Evolutionary conservation across 2,329 filamentous ascomycete genomes (phyloP), one percentile per base, ranked within the genome.

Genomic region (Neodidymelliopsis sp.): DNA sequence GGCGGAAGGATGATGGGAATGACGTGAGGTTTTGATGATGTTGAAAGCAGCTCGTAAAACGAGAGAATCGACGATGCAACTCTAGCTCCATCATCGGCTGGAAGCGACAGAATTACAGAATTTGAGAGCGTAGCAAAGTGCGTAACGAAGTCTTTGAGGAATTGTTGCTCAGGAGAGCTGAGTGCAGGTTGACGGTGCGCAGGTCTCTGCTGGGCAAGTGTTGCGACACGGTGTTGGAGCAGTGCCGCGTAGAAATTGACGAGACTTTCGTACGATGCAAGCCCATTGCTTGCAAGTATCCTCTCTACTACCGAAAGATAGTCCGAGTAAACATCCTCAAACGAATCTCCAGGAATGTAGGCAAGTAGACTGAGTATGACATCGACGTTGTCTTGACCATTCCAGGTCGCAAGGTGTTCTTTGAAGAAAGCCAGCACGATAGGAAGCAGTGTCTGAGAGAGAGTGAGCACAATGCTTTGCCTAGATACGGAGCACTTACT

Each of bases 1-100:
- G 86, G 80, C 0, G 89, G 90, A 15, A 91, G 81, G 46, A 84
- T 80, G 56, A 93, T 84, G 18, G 84, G 83, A 29, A 90, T 78
- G 18, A 56, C 16, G 12, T 63, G 48, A 2, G 67, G 64, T 16
- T 58, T 54, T 3, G 67, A 66, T 5, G 59, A 63, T 12, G 59
- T 56, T 4, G 84, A 80, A 5, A 84, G 78, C 42, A 81, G 76
- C 69, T 88, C 90, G 72, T 93, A 91, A 65, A 86, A 84, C 24
- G 89, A 79, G 12, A 91, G 77, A 15, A 80, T 59, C 0, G 65
- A 75, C 6, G 84, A 83, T 27, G 81, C 73, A 2, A 80, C 78
- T 2, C 74, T 54, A 19, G 73, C 62, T 28, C 63, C 72, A n/a
- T 50, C 39, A 12, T 31, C 34, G 6, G 53, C 30, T 6, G 63